Conservation (phyloP, 768 basidiomycete species). For the Cystobasidium ongulense region DNA sequence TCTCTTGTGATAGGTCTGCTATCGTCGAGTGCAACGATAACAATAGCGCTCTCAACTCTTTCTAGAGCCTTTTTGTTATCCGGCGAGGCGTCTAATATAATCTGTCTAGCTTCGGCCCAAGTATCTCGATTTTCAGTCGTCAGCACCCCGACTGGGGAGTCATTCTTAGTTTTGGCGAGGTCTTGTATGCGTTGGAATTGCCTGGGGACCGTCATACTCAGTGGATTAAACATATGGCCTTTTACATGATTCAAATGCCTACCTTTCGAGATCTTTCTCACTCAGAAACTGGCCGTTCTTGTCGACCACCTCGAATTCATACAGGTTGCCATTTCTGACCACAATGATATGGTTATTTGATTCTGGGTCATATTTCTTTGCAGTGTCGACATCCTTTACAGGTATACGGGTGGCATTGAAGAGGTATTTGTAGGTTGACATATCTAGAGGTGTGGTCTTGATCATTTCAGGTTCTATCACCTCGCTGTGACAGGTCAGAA, state of each 20-base stretch:
- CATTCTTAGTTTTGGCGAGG: constrained; percentile 53
- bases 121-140: constrained; percentile 80
- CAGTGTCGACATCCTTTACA: constrained; percentile 69
- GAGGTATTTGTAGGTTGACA: constrained; percentile 93
- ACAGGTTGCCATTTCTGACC: constrained; percentile 84
- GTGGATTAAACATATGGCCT: neutral
- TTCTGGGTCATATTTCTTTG: constrained; percentile 65
- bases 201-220: too few relatives aligned
- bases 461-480: constrained; percentile 81
- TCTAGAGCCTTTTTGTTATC: constrained; percentile 60
- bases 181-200: constrained; percentile 66
- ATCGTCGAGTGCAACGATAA: constrained; percentile 79
- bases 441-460: constrained; percentile 64
- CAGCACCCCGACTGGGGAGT: constrained; percentile 64
- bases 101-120: constrained; percentile 74
- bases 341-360: constrained; percentile 81
- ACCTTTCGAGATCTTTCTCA: constrained; percentile 72
- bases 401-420: constrained; percentile 94
- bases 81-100: constrained; percentile 45
- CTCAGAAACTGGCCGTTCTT: constrained; percentile 62
- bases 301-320: constrained; percentile 63
- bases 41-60: constrained; percentile 80
- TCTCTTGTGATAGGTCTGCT: constrained; percentile 70
- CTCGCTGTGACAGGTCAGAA: too few relatives aligned
- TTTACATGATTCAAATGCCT: constrained; percentile 35